Evolutionary conservation across 2,329 filamentous ascomycete genomes (phyloP).

Genomic region (Arthrinium phaeospermum): DNA sequence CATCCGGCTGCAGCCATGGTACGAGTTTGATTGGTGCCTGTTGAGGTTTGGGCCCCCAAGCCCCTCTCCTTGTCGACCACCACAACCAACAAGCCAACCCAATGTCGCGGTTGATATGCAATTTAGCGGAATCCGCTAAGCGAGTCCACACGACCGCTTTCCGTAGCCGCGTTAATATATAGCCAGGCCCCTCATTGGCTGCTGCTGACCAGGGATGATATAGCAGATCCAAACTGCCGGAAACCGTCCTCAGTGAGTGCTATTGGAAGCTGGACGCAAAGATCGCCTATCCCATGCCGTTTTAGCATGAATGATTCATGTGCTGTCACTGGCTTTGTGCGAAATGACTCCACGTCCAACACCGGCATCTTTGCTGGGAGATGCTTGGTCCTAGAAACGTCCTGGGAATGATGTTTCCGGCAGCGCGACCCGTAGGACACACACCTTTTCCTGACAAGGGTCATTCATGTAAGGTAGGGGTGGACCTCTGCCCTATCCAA

Average conservation of each 20-base stretch:
- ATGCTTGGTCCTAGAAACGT: not conserved
- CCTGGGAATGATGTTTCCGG: not conserved
- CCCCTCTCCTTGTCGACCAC: not conserved
- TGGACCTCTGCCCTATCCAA: not conserved
- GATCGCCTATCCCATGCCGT: not conserved
- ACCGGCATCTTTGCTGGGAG: not conserved
- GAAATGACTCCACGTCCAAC: not conserved
- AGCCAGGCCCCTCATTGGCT: conserved; percentile 16
- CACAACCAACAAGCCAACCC: conserved; percentile 11
- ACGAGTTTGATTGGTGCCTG: not conserved
- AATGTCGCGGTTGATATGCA: conserved; percentile 18
- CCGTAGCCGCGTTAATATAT: conserved; percentile 24
- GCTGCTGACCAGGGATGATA: not conserved
- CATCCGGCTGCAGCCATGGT: not conserved
- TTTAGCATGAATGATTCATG: not conserved
- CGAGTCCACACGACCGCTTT: conserved; percentile 17
- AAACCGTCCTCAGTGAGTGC: not conserved
- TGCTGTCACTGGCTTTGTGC: not conserved
- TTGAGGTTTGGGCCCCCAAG: not conserved
- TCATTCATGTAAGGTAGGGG: not conserved
- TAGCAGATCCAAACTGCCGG: conserved; percentile 23
- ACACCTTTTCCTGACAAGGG: not conserved
- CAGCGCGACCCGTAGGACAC: not conserved
- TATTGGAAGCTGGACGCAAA: conserved; percentile 18
- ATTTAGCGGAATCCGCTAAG: not conserved